A percentile compares a stretch with the other conserved stretches of the same genome.
Evolutionary conservation across 176 grass and related monocot species (phyloP).

Genomic region (Cymbopogon citratus): DNA sequence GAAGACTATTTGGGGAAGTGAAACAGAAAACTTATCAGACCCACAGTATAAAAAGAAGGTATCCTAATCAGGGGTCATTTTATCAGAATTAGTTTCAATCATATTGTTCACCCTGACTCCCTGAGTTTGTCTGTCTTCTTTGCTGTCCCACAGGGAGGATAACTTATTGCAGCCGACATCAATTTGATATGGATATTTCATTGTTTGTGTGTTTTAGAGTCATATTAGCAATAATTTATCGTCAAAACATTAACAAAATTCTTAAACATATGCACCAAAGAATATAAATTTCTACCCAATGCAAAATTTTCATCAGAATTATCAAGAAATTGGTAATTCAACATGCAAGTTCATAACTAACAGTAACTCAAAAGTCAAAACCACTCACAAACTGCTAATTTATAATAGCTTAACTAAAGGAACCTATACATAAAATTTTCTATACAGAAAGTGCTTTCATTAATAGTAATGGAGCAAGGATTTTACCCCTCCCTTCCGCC

Average conservation of each 20-base stretch:
- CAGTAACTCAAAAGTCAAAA: background rate
- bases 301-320: background rate
- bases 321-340: background rate
- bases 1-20: background rate
- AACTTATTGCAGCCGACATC: background rate
- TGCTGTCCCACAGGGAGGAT: background rate
- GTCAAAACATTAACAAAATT: background rate
- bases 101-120: background rate
- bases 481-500: background rate
- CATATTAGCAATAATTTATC: background rate
- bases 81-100: background rate
- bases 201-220: background rate
- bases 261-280: too few species aligned
- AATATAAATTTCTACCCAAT: background rate
- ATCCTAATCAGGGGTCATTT: background rate
- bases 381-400: background rate
- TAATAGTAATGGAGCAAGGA: background rate
- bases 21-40: constrained; percentile 10
- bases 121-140: background rate
- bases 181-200: background rate
- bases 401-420: background rate
- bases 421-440: background rate
- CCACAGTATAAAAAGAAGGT: background rate
- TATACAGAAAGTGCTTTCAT: background rate
- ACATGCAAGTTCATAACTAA: background rate